phyloP scores from a whole-genome alignment of 345 rosid species.

The Sisymbrium altissimum region DNA sequence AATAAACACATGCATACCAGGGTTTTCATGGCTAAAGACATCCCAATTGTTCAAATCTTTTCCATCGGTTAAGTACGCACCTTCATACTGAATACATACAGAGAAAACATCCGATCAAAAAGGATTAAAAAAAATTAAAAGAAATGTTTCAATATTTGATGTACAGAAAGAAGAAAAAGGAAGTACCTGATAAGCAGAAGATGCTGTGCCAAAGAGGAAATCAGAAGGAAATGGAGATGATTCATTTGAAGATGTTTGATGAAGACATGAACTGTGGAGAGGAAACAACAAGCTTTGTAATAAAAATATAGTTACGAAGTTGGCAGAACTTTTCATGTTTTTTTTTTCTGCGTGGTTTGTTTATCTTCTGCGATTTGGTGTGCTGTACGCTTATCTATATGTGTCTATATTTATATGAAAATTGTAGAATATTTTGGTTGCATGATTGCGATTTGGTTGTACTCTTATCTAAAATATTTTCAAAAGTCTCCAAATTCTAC shows the following conservation, averaged over 20 bases:
- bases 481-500: conserved; percentile 1
- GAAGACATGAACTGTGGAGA: conserved; percentile 6
- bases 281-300: conserved; percentile 17
- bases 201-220: conserved; percentile 79
- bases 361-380: neutral
- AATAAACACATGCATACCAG: conserved; percentile 20
- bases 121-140: neutral
- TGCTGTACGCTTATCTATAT: neutral
- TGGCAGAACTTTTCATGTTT: conserved; percentile 19
- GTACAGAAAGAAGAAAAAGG: neutral
- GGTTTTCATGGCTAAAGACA: conserved; percentile 37
- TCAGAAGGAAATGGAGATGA: conserved; percentile 41
- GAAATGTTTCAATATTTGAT: neutral
- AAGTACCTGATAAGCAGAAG: conserved; percentile 73
- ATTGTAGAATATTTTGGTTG: neutral
- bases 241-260: neutral
- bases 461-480: neutral
- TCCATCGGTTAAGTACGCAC: conserved; percentile 49
- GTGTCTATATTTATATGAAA: conserved; percentile 22
- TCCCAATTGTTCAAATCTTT: conserved; percentile 61
- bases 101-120: neutral
- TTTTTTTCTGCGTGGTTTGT: neutral
- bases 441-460: conserved; percentile 24
- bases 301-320: neutral
- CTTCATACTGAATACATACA: conserved; percentile 44